Percentiles rank a stretch among this genome's conserved stretches.
phyloP scores from a whole-genome alignment of 2,329 filamentous ascomycete genomes.

The Rhinocladiella similis region DNA sequence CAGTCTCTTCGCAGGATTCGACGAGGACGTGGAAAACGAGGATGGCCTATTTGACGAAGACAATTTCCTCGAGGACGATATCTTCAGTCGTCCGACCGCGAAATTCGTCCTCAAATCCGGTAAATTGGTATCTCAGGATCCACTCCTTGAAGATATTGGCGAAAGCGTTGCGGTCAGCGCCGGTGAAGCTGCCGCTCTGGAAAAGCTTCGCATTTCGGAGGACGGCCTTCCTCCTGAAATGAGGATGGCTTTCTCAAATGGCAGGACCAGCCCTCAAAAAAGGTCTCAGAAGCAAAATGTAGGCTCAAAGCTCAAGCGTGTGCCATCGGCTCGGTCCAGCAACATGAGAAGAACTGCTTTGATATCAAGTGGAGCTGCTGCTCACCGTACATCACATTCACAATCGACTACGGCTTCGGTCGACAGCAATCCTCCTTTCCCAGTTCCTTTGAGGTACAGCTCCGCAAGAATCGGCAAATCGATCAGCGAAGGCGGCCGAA shows the following conservation, averaged over 20 bases:
- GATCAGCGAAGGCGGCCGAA: constrained; percentile 73
- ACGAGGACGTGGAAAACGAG: constrained; percentile 60
- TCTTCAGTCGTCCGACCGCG: constrained; percentile 46
- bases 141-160: constrained; percentile 40
- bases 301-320: constrained; percentile 24
- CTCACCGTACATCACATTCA: constrained; percentile 65
- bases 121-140: constrained; percentile 41
- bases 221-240: constrained; percentile 26
- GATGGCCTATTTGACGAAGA: constrained; percentile 26
- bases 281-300: constrained; percentile 16
- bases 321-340: constrained; percentile 45
- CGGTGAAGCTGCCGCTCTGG: constrained; percentile 25
- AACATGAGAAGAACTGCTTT: constrained; percentile 76
- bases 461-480: constrained; percentile 72
- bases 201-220: constrained; percentile 27
- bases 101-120: constrained; percentile 44
- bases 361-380: constrained; percentile 75
- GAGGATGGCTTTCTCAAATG: constrained; percentile 20
- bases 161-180: constrained; percentile 21
- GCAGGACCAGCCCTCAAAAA: constrained; percentile 16
- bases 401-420: constrained; percentile 49
- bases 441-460: constrained; percentile 85
- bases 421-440: constrained; percentile 71
- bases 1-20: constrained; percentile 84
- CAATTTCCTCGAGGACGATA: constrained; percentile 43